Evolutionary conservation across 83 land plant genomes (phyloP), one percentile per base, ranked within the genome.

Genomic region (Picea abies): DNA sequence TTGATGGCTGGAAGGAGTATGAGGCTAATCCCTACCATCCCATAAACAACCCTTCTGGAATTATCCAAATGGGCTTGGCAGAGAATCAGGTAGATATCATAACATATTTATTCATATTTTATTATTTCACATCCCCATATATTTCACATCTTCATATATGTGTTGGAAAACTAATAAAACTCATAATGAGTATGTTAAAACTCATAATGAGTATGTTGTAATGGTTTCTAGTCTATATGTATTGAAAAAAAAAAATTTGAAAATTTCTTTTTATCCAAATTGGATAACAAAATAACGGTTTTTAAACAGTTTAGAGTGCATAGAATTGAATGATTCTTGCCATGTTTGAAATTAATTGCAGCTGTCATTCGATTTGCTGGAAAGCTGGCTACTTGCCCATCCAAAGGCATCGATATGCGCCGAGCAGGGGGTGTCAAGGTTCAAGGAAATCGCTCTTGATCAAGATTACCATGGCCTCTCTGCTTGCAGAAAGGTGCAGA

Each of bases 401-500:
- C 86, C 88, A 35, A 87, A 84, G 66, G 80, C 83, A 63, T 70
- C 79, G 14, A 65, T 35, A 20, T 84, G 86, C 67, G 84, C 80
- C 35, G 79, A 85, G 83, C 6, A 86, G 56, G 44, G 84, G 82
- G 1, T 37, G 60, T 0, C 90, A 1, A 82, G 81, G 12, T 92
- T 92, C 44, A 85, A 84, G 84, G 94, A 92, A n/a, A 90, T 82
- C 84, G 94, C 94, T 7, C 76, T 90, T 84, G 90, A 85, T 69
- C 94, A 92, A 84, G 94, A 90, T 37, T 92, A 92, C 84, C 90
- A 92, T 84, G 94, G 94, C 6, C 90, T 93, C 15, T 26, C 77
- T 60, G 62, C 82, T 35, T 90, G 91, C 76, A 81, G 92, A 90
- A 76, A 85, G 26, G 91, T 90, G 81, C 12, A 52, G 3, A 52